Base-by-base conservation (phyloP, 331 rosid genomes). In the Dryas integrifolia region DNA sequence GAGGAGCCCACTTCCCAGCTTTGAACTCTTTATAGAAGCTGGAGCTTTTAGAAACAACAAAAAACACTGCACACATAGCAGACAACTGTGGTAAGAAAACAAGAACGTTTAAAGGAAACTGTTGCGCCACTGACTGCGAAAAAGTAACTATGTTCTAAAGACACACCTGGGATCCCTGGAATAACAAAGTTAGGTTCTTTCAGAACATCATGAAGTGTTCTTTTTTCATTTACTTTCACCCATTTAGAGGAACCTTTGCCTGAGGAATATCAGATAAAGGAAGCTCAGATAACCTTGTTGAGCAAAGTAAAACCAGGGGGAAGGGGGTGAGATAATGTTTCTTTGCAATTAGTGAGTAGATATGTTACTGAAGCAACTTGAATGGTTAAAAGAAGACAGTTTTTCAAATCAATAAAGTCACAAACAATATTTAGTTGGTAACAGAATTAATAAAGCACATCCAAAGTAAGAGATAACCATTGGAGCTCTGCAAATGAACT, bases 1-100 rank as follows among this genome's bases (percentile, higher is more conserved):
- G 97, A 79, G 86, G 90, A 73, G 79, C 65, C 98, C 98, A 94
- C 52, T 82, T 77, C 70, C 97, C 96, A 38, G 95, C 84, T 81
- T 86, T 89, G 96, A 94, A 94, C 77, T 86, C 86, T 69, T 76
- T 57, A 62, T 88, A 89, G 81, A 94, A 94, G 81, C 79, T 79
- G 69, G 97, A 88, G 47, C 76, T 72, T 85, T 85, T 88, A 24
- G 97, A 89, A 73, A 94, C 92, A 45, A 87, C 93, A 74, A 82
- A 88, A 83, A 91, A 91, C 51, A 94, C 98, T 89, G 97, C 90
- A 82, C 44, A 12, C 45, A 39, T 3, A 7, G 15, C 80, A 21
- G 81, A 58, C 72, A n/a, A 58, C 38, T 24, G 35, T 51, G 13
- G n/a, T 11, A 41, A 56, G 69, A 16, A 62, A 35, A 40, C 26